Evolutionary conservation across 2,329 filamentous ascomycete species (phyloP).

Genomic region (Colletotrichum cereale): DNA sequence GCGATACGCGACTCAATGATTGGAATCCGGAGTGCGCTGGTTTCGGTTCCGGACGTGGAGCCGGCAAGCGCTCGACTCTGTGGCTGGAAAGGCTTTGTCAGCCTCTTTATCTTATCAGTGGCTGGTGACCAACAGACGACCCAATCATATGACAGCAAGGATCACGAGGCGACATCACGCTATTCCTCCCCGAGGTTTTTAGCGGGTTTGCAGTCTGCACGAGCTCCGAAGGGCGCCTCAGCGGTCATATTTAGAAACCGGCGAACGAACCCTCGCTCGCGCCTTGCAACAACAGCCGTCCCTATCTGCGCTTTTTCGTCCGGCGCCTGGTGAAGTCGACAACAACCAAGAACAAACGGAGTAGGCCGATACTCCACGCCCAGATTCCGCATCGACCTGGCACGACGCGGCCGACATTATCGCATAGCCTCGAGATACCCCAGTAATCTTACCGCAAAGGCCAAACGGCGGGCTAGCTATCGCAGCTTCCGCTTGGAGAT

Average conservation of each 20-base stretch:
- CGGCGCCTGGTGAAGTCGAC: slow-evolving; percentile 2
- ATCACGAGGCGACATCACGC: slow-evolving; percentile 42
- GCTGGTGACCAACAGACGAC: background rate
- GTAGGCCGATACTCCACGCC: background rate
- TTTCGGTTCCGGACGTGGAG: slow-evolving; percentile 23
- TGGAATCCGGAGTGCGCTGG: slow-evolving; percentile 9
- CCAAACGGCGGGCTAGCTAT: slow-evolving; percentile 31
- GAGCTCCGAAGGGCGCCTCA: slow-evolving; percentile 36
- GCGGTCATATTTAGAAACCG: slow-evolving; percentile 34
- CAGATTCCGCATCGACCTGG: background rate
- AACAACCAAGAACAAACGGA: background rate
- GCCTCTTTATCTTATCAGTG: slow-evolving; percentile 24
- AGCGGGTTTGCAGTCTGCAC: slow-evolving; percentile 38
- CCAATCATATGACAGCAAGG: slow-evolving; percentile 37
- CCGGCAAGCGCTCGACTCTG: background rate
- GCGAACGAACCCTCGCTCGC: slow-evolving; percentile 31
- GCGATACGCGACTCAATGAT: slow-evolving; percentile 26
- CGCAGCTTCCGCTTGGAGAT: slow-evolving; percentile 52
- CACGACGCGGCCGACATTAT: slow-evolving; percentile 3
- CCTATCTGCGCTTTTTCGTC: slow-evolving; percentile 13
- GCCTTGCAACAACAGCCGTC: slow-evolving; percentile 24
- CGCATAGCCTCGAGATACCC: background rate
- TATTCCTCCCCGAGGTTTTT: slow-evolving; percentile 35
- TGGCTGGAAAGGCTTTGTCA: slow-evolving; percentile 11
- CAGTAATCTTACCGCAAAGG: slow-evolving; percentile 1